These are phyloP conservation scores for Phytophthora syringae DNA, from an alignment of 352 stramenopile genomes.

Conservation along the genomic window DNA sequence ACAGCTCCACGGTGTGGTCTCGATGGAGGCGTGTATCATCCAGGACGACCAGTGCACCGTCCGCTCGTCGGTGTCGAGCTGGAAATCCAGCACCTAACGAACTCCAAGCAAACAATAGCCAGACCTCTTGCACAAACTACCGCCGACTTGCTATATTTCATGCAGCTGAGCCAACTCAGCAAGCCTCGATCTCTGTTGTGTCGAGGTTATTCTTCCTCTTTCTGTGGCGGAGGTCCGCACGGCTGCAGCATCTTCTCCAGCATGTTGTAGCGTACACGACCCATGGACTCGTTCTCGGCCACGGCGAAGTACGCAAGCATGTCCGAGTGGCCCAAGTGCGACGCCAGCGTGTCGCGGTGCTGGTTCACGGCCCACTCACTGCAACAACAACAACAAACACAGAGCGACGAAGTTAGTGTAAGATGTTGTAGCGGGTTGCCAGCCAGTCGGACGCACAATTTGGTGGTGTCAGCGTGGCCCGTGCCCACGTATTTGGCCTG, in stretches of 20 bases:
- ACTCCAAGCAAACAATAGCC: background rate
- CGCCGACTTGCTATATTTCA: constrained; percentile 13
- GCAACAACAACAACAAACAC: constrained; percentile 7
- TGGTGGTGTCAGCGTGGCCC: constrained; percentile 96
- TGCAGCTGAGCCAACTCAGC: background rate
- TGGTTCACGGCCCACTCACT: constrained; percentile 99
- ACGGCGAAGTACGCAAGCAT: constrained; percentile 98
- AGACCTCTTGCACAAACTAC: constrained; percentile 1
- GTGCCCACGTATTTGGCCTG: constrained; percentile 96
- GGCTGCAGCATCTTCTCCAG: constrained; percentile 86
- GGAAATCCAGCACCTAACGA: constrained; percentile 50
- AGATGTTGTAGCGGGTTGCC: too few species aligned
- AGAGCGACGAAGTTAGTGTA: background rate
- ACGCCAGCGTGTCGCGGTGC: constrained; percentile 98
- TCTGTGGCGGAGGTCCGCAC: constrained; percentile 74
- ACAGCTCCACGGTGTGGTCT: constrained; percentile 63
- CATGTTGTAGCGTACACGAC: constrained; percentile 77
- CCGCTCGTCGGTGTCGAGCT: constrained; percentile 77
- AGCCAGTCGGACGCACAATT: constrained; percentile 96
- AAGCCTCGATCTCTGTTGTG: background rate
- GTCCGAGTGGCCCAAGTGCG: constrained; percentile 97
- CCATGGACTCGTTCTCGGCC: constrained; percentile 97
- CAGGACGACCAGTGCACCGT: constrained; percentile 72
- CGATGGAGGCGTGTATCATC: constrained; percentile 55
- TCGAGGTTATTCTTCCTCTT: constrained; percentile 71